Conservation (phyloP, 2,329 filamentous ascomycete species). For the Sordariomycetes sp. region DNA sequence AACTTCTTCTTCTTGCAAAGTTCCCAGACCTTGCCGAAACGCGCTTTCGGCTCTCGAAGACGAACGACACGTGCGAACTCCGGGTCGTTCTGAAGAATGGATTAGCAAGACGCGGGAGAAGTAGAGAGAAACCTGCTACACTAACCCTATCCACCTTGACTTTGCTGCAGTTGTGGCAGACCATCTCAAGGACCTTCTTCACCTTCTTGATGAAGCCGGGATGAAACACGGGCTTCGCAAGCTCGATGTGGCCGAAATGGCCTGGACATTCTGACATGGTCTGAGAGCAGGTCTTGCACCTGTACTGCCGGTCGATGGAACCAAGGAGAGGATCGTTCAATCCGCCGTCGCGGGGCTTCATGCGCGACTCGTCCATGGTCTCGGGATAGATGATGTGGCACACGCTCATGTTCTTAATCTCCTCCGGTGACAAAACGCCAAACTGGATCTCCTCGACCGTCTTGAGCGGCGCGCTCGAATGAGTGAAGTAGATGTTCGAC, state of each 20-base stretch:
- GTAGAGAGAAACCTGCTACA: conserved; percentile 21
- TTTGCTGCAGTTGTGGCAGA: conserved; percentile 98
- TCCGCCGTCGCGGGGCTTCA: conserved; percentile 81
- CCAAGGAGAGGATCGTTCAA: conserved; percentile 93
- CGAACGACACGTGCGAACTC: conserved; percentile 74
- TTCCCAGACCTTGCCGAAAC: conserved; percentile 87
- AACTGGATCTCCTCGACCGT: conserved; percentile 99
- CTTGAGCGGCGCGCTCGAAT: conserved; percentile 91
- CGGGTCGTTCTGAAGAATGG: conserved; percentile 57
- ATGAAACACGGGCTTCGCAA: conserved; percentile 93
- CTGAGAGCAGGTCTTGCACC: conserved; percentile 93
- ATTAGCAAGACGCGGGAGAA: conserved; percentile 45
- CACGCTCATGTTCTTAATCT: conserved; percentile 98
- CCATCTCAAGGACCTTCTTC: conserved; percentile 97
- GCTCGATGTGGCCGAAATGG: conserved; percentile 97
- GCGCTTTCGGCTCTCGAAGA: conserved; percentile 83
- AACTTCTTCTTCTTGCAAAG: conserved; percentile 80
- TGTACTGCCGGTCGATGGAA: conserved; percentile 90
- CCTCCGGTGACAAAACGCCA: conserved; percentile 90
- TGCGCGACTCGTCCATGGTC: conserved; percentile 95
- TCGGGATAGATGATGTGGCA: conserved; percentile 96
- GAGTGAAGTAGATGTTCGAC: conserved; percentile 84
- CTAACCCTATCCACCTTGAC: conserved; percentile 97
- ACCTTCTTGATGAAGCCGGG: conserved; percentile 95
- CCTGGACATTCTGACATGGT: conserved; percentile 93